Evolutionary conservation across 805 yeast species (phyloP), one percentile per base, ranked within the genome.

Genomic region (Monosporozyma servazzii): DNA sequence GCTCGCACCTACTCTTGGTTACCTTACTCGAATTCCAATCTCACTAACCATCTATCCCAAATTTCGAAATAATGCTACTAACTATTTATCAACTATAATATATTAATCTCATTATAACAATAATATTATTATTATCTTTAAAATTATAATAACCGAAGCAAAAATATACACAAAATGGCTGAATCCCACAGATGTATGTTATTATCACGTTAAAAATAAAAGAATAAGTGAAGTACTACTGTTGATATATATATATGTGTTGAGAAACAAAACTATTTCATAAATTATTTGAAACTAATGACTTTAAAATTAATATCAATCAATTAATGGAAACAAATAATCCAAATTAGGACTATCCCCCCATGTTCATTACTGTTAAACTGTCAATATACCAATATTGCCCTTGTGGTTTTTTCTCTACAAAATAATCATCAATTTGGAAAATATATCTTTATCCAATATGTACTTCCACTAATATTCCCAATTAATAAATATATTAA

Each of bases 121-220:
- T 33, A 33, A 33, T 33, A 33, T 33, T 33, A 33, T 33, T 13
- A 13, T 33, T 13, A 13, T 33, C 13, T 33, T 33, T 33, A 13
- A 33, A 33, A 13, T 33, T 13, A 13, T 15, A 27, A 30, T 17
- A 46, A 46, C 40, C 44, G 21, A 47, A 51, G 42, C 45, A 48
- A 42, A 44, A 52, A 51, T 55, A 59, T 54, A 48, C 51, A 52
- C 64, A 80, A 75, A 77, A 88, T 88, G 96, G 89, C 95, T 80
- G 95, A 87, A 82, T 84, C 95, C 74, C 95, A 88, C 80, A 88
- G 96, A 88, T 85, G 96, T 87, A 88, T 77, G 96, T 86, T 41
- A 47, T 10, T 18, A 37, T 27, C 17, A 47, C 25, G 13, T 23
- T 23, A 21, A 40, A 30, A 33, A 13, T 5, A 15, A 9, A 30